Conservation (phyloP, 169 alveolate genomes). For the Perkinsus marinus region DNA sequence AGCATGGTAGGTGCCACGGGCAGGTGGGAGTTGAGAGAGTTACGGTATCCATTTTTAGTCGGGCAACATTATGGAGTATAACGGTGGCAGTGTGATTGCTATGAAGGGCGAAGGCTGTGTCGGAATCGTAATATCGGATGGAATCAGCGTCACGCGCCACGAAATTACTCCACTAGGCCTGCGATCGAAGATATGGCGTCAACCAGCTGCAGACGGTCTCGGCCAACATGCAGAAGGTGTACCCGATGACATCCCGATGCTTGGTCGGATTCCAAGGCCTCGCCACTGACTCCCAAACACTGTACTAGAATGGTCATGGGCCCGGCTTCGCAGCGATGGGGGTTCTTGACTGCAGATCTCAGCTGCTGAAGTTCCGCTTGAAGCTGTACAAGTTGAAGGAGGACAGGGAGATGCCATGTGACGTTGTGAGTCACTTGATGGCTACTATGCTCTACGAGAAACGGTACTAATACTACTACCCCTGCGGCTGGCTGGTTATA, state of each 20-base stretch:
- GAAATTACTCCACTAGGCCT: neutral
- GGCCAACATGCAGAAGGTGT: conserved; percentile 45
- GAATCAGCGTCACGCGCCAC: neutral
- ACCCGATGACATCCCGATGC: conserved; percentile 44
- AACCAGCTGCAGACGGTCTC: conserved; percentile 38
- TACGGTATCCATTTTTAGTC: neutral
- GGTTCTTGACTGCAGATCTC: conserved; percentile 8
- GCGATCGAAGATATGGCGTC: conserved; percentile 49
- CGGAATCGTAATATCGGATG: conserved; percentile 42
- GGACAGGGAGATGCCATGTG: conserved; percentile 52
- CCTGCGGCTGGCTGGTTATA: neutral
- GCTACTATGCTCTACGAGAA: conserved; percentile 49
- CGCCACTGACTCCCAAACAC: conserved; percentile 56
- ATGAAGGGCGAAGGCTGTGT: conserved; percentile 64
- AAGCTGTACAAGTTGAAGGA: conserved; percentile 51
- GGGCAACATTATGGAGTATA: conserved; percentile 29
- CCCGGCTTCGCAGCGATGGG: neutral
- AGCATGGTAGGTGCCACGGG: neutral
- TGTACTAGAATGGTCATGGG: neutral
- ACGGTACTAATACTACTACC: conserved; percentile 4
- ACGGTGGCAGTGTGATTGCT: conserved; percentile 58
- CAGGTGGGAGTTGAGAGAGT: neutral
- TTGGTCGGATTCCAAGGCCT: conserved; percentile 56
- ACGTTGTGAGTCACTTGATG: conserved; percentile 50
- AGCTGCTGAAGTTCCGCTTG: conserved; percentile 38